A percentile compares a stretch with the other conserved stretches of the same genome.
Evolutionary conservation across 495 filamentous ascomycete genomes (phyloP).

Genomic region (Aspergillus hancockii): DNA sequence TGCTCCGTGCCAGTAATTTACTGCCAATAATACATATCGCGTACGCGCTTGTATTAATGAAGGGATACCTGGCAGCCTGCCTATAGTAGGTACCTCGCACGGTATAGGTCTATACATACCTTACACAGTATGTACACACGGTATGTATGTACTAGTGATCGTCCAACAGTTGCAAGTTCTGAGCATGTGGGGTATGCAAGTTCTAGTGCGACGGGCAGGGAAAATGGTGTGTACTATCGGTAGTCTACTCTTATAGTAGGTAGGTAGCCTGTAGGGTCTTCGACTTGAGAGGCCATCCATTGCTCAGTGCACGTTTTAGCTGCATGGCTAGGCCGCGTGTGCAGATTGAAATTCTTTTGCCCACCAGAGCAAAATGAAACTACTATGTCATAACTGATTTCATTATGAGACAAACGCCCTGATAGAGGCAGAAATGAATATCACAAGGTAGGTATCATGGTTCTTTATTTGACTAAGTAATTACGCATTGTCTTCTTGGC

Average conservation of each 20-base stretch:
- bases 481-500: too few species aligned
- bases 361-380: too few species aligned
- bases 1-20: slow-evolving; percentile 26
- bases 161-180: slow-evolving; percentile 20
- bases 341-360: too few species aligned
- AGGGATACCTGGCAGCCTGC: too few species aligned
- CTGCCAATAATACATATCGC: slow-evolving; percentile 25
- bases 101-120: too few species aligned
- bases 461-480: too few species aligned
- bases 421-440: too few species aligned
- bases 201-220: slow-evolving; percentile 20
- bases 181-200: slow-evolving; percentile 24
- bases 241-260: too few species aligned
- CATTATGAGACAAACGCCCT: too few species aligned
- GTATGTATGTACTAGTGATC: slow-evolving; percentile 25
- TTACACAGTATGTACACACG: slow-evolving; percentile 3
- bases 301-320: slow-evolving; percentile 20
- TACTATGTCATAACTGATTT: too few species aligned
- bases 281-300: slow-evolving; percentile 7
- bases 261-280: slow-evolving; percentile 17
- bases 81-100: too few species aligned
- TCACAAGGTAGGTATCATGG: too few species aligned
- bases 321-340: not conserved
- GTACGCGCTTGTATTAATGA: slow-evolving; percentile 20
- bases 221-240: slow-evolving; percentile 11